Evolutionary conservation across 83 land plant species (phyloP), one percentile per base, ranked within the genome.

Genomic region (Picea engelmannii): DNA sequence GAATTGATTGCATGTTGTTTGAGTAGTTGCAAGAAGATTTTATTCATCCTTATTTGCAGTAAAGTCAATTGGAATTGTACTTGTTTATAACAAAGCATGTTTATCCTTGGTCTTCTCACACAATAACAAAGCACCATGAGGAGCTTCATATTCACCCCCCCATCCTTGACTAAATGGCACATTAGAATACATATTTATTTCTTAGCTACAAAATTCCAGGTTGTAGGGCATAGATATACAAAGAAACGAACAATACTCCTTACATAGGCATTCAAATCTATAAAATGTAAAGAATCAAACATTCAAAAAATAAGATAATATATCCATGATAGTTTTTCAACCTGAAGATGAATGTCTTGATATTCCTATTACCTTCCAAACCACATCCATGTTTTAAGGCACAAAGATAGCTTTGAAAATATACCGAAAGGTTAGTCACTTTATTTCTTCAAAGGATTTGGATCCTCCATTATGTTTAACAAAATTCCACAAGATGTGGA

Each of bases 141-240:
- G 6, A 40, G 44, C 4, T 55, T 93, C 97, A 81, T 84, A 78
- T 63, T 93, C 93, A 47, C 93, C 95, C 27, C 93, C 93, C 97
- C 97, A 95, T 10, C 97, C 95, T 68, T 86, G 93, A 58, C 95
- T 95, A 89, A 91, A 95, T 58, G 88, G 88, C 25, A 79, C 60
- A 6, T 86, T 91, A 24, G 80, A 31, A 82, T 94, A 90, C n/a
- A 95, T 66, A 49, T 83, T 87, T 69, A 81, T 83, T 83, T 90
- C 70, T 80, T 81, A 3, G 90, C 81, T 62, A 90, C 95, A 66
- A 91, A 71, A 62, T 83, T 87, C 97, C 95, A 95, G 23, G 89
- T 95, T 70, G 83, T 78, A 52, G 89, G 92, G 2, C 93, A 92
- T 74, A 95, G 90, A 47, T 85, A 79, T 38, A 87, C 92, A 81